Evolutionary conservation across 345 rosid genomes (phyloP), one percentile per base, ranked within the genome.

Genomic region (Pelargonium nanum): DNA sequence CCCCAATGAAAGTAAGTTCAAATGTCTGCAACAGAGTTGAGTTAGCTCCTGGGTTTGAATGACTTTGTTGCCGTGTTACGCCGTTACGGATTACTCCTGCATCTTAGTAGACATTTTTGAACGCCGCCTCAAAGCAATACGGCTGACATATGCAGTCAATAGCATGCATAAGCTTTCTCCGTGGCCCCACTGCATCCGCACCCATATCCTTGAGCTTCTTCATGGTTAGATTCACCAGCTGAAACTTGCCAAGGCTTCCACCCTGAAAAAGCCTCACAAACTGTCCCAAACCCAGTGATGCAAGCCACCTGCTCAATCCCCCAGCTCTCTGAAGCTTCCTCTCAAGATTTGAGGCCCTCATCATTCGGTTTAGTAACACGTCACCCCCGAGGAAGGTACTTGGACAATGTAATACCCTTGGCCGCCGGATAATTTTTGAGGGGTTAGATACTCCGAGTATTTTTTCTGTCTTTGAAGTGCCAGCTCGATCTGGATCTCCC

Each of bases 201-300:
- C 99, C 99, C 99, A 93, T 93, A 32, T 89, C 88, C 72, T 89
- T 93, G 13, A 93, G 91, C 81, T 93, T 89, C 79, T 85, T 77
- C 99, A 89, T 93, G 48, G 84, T 87, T 63, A 93, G 66, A 71
- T 77, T 84, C 65, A 85, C 91, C 76, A 93, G 63, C 72, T 85
- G 90, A 75, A 83, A 87, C 67, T 89, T 83, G 26, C 60, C 74
- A 65, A 87, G 56, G 45, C 78, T 75, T 72, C 77, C 85, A 19
- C 78, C 78, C 54, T 63, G 80, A 66, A 93, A 78, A 62, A 92
- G 77, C 72, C 74, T 81, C 65, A 72, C 94, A 77, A 93, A 84
- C 71, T 85, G 87, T 1, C 76, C 90, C 61, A 93, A 62, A 7
- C 99, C 99, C 57, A 93, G 74, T 0, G 96, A 87, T 54, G 74